Evolutionary conservation across 163 green algal genomes (phyloP), one percentile per base, ranked within the genome.

Genomic region (Chlorella variabilis): DNA sequence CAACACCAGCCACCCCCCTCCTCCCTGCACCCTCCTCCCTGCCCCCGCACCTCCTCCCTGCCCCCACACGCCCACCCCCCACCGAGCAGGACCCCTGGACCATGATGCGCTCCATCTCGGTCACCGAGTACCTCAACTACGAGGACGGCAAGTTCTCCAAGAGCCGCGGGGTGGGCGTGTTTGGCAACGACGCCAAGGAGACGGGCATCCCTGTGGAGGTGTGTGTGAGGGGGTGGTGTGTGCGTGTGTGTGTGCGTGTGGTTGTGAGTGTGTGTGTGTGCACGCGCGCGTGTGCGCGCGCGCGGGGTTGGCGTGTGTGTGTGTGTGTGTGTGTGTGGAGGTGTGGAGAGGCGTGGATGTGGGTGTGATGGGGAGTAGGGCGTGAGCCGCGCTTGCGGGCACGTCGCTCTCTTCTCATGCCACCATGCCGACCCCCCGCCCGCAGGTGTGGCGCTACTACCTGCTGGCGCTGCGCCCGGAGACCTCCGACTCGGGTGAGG

Each of bases 41-140:
- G 4, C 5, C 59, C 59, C n/a, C 18, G 4, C 27, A 18, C 59
- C 59, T 36, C 27, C n/a, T 20, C 59, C 59, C 27, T 11, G 5
- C 8, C 59, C 59, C 11, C 18, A 31, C 59, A 17, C 18, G n/a
- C n/a, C 48, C 34, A 20, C 33, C 29, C 31, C 27, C 27, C 31
- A 27, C 21, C 17, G 34, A 20, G 38, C 36, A 76, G 49, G 33
- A 95, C 73, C 71, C 80, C 20, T 99, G 96, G 96, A 99, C 96
- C 17, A 93, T 99, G 89, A 99, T 99, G 96, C 89, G 90, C 42
- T 91, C 80, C 82, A 98, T 99, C 87, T 94, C 85, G 61, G 96
- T 99, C 8, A 98, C 94, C 4, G 96, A 99, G 91, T 99, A 99
- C 91, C 89, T 99, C 45, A 99, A 98, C 89, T 99, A 99, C 84